phyloP scores from a whole-genome alignment of 2,329 filamentous ascomycete genomes.

The Thielaviopsis euricoi region DNA sequence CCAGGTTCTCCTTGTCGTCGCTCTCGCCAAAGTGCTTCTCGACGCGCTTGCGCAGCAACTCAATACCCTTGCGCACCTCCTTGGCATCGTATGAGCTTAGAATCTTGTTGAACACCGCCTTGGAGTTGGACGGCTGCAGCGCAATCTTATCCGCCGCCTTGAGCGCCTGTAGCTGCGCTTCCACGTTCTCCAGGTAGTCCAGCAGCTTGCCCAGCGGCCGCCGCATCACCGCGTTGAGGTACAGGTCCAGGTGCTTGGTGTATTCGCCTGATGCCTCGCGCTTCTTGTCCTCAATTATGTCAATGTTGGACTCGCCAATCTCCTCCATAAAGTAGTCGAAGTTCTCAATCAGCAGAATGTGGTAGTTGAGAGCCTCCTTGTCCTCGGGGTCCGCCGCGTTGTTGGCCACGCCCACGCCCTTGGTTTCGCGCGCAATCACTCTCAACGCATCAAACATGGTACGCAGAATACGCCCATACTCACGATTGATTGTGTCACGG shows the following conservation, averaged over 20 bases:
- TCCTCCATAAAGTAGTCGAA: slow-evolving; percentile 97
- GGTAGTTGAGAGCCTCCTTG: slow-evolving; percentile 92
- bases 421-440: slow-evolving; percentile 69
- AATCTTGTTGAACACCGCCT: slow-evolving; percentile 71
- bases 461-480: slow-evolving; percentile 77
- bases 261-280: slow-evolving; percentile 63
- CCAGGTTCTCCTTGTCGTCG: slow-evolving; percentile 67
- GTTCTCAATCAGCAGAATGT: slow-evolving; percentile 94
- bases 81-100: slow-evolving; percentile 64
- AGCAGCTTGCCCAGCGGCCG: slow-evolving; percentile 78
- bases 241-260: slow-evolving; percentile 71
- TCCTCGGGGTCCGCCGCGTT: slow-evolving; percentile 52
- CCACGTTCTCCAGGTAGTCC: slow-evolving; percentile 81
- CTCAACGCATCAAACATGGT: slow-evolving; percentile 96
- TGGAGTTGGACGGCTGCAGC: slow-evolving; percentile 66
- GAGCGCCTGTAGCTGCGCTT: slow-evolving; percentile 48
- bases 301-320: slow-evolving; percentile 53
- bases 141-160: slow-evolving; percentile 50
- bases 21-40: slow-evolving; percentile 95
- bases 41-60: slow-evolving; percentile 73
- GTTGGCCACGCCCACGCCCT: slow-evolving; percentile 27
- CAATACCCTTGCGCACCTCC: slow-evolving; percentile 79
- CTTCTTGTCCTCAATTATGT: slow-evolving; percentile 70
- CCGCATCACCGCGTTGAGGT: slow-evolving; percentile 75
- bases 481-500: slow-evolving; percentile 64